Evolutionary conservation across 2,329 filamentous ascomycete species (phyloP).

Genomic region (Teratosphaeria gauchensis): DNA sequence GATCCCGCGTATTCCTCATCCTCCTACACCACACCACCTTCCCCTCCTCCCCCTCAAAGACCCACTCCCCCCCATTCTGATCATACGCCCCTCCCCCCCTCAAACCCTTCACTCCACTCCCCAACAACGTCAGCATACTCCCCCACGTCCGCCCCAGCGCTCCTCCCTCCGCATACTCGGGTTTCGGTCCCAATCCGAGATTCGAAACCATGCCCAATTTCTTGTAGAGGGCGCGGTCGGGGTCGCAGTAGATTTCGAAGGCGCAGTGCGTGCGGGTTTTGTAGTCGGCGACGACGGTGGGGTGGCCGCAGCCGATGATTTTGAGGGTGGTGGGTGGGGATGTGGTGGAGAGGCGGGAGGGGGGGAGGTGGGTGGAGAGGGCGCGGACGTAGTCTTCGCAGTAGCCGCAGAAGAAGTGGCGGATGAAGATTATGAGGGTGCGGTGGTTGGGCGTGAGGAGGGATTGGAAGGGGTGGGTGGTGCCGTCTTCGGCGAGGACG

Average conservation of each 20-base stretch:
- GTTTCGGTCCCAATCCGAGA: constrained; percentile 16
- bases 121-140: constrained; percentile 16
- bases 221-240: constrained; percentile 20
- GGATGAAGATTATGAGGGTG: constrained; percentile 28
- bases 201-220: constrained; percentile 23
- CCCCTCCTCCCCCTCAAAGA: constrained; percentile 26
- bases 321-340: constrained; percentile 15
- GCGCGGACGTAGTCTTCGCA: constrained; percentile 27
- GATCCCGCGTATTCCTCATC: constrained; percentile 28
- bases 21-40: constrained; percentile 25
- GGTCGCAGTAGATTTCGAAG: constrained; percentile 26
- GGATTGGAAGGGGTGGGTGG: constrained; percentile 16
- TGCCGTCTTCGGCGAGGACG: constrained; percentile 19
- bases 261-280: constrained; percentile 19
- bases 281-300: constrained; percentile 22
- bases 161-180: constrained; percentile 19
- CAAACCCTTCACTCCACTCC: constrained; percentile 12
- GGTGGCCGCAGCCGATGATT: constrained; percentile 27
- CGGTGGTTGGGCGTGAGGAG: constrained; percentile 1
- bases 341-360: constrained; percentile 10
- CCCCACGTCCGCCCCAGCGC: constrained; percentile 11
- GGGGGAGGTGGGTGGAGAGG: constrained; percentile 11
- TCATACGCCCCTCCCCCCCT: constrained; percentile 13
- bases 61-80: constrained; percentile 30
- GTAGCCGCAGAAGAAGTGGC: constrained; percentile 32